phyloP scores from a whole-genome alignment of 2,329 filamentous ascomycete genomes.

The Ascochyta lentis region DNA sequence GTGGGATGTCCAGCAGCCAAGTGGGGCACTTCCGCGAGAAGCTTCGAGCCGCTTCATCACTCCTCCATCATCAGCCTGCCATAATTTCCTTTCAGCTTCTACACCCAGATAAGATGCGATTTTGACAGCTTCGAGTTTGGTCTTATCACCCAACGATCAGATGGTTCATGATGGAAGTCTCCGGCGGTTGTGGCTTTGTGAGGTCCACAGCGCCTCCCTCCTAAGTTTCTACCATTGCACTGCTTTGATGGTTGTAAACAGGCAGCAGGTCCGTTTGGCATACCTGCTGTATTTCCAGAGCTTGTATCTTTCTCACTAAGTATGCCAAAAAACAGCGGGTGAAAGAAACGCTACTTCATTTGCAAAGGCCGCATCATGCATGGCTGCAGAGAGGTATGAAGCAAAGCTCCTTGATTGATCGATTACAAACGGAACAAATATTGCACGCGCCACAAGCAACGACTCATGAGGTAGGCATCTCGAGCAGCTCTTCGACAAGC shows the following conservation, averaged over 20 bases:
- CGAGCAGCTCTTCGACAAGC: background rate
- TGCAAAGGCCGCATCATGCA: constrained; percentile 67
- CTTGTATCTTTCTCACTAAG: constrained; percentile 29
- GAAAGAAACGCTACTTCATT: constrained; percentile 37
- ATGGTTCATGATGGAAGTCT: constrained; percentile 24
- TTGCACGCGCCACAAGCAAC: background rate
- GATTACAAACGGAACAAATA: background rate
- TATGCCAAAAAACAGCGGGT: constrained; percentile 29
- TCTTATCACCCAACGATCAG: constrained; percentile 2
- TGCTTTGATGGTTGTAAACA: constrained; percentile 71
- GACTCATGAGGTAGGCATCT: background rate
- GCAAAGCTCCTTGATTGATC: constrained; percentile 55
- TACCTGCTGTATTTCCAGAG: constrained; percentile 70
- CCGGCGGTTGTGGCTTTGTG: constrained; percentile 70
- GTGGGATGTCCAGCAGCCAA: constrained; percentile 9
- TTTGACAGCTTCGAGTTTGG: background rate
- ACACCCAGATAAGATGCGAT: too few species aligned
- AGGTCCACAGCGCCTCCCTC: constrained; percentile 68
- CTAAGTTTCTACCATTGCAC: constrained; percentile 75
- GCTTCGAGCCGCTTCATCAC: constrained; percentile 31
- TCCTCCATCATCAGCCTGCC: background rate
- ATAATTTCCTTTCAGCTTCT: background rate
- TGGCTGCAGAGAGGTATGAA: constrained; percentile 64
- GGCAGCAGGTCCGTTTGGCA: constrained; percentile 70
- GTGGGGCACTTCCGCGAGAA: constrained; percentile 26